Evolutionary conservation across 148 eudicot species (phyloP).

Genomic region (Rhododendron molle): DNA sequence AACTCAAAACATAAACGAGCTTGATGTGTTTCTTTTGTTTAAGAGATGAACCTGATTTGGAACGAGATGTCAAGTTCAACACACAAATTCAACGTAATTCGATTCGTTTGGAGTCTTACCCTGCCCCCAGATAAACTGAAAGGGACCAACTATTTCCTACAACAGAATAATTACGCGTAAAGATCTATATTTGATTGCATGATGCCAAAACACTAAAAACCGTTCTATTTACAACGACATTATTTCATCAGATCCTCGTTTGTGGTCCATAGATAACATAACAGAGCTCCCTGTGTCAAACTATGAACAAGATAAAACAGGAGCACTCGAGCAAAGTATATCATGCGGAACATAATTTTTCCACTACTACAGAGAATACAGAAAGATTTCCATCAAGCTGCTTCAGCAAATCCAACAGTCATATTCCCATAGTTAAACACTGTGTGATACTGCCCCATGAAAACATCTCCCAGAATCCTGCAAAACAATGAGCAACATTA

Average conservation of each 20-base stretch:
- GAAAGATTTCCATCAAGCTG: constrained; percentile 40
- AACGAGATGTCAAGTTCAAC: background rate
- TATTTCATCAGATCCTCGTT: background rate
- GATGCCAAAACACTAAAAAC: background rate
- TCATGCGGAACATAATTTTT: background rate
- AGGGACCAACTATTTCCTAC: background rate
- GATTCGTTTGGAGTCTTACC: background rate
- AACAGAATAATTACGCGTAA: background rate
- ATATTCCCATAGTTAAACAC: constrained; percentile 62
- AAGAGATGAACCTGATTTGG: background rate
- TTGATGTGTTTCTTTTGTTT: background rate
- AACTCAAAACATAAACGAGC: background rate
- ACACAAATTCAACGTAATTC: background rate
- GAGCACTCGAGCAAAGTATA: background rate
- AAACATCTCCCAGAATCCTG: constrained; percentile 83
- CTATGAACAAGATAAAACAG: background rate
- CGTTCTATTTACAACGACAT: background rate
- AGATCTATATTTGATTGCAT: background rate
- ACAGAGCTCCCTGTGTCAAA: background rate
- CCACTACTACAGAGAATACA: background rate
- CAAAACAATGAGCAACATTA: constrained; percentile 3
- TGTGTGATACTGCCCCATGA: constrained; percentile 74
- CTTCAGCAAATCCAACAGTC: constrained; percentile 75
- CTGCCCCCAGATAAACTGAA: background rate
- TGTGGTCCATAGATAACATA: background rate